These are phyloP conservation scores for Peronosclerospora sorghi DNA, from an alignment of 352 stramenopile genomes.

Conservation along the genomic window DNA sequence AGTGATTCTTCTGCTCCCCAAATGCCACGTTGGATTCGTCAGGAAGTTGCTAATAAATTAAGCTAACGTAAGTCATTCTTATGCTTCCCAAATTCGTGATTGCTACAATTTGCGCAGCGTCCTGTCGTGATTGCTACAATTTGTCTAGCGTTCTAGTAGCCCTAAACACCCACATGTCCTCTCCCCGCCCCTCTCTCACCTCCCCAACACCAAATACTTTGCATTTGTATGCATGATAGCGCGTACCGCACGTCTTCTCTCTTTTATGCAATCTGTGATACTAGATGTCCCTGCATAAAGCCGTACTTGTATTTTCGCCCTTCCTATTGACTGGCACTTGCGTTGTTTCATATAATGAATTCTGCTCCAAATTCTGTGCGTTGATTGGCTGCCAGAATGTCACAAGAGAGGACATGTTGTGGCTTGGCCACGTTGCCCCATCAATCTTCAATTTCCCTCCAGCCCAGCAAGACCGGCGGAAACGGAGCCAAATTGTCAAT, in stretches of 20 bases:
- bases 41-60: no score
- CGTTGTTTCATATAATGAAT: slow-evolving; percentile 8
- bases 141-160: slow-evolving; percentile 12
- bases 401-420: slow-evolving; percentile 6
- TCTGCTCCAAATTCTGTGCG: slow-evolving; percentile 10
- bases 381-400: slow-evolving; percentile 21
- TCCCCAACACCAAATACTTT: slow-evolving; percentile 13
- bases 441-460: slow-evolving; percentile 56
- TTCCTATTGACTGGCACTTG: slow-evolving; percentile 4
- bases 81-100: no score
- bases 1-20: no score
- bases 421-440: slow-evolving; percentile 17
- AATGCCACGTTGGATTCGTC: no score
- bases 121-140: neutral
- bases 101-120: no score
- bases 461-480: slow-evolving; percentile 17
- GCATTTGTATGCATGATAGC: slow-evolving; percentile 13
- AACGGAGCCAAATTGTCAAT: slow-evolving; percentile 23
- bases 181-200: slow-evolving; percentile 14
- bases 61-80: no score
- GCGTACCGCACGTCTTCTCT: neutral
- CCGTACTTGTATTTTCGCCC: neutral
- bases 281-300: neutral
- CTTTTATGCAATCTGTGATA: slow-evolving; percentile 6
- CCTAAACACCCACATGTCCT: slow-evolving; percentile 12